Base-by-base conservation (phyloP, 164 flowering plant genomes). In the Kingdonia uniflora region DNA sequence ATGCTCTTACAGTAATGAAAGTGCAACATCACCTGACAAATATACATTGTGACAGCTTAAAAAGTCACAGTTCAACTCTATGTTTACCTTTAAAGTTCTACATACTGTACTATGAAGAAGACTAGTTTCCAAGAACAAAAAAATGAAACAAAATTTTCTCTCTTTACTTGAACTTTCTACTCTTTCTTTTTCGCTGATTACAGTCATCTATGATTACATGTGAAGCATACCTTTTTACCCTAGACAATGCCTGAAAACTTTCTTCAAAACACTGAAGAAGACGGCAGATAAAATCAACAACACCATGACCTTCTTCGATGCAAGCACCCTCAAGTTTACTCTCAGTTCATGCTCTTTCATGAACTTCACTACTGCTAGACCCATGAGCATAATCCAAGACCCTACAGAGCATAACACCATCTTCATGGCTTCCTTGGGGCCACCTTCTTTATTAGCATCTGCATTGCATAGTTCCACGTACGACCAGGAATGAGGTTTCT, bases 311-410 rank as follows among this genome's bases (percentile, higher is more conserved):
- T 75, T 83, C 70, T 89, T 88, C 0, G 95, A 85, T 22, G 92
- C 95, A 11, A 89, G 58, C 23, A 74, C 43, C 72, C 97, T 72
- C 24, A 89, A 77, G 60, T 89, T 89, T 38, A 85, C 76, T 62
- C 81, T 77, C 57, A 79, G 2, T 33, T 82, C 85, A 55, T 76
- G 77, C 33, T 57, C 65, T 54, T 76, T 75, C 87, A 82, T 73
- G 39, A 74, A 58, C 55, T 54, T 64, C 52, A 68, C 49, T 1
- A 60, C 46, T 1, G 61, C 57, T 10, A 55, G 22, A 19, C 75
- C 63, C 58, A 77, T 25, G 56, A 66, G 49, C 6, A 71, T 39
- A 52, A 79, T 12, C 76, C 77, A 80, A 14, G 82, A 74, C 23
- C 68, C 45, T 19, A 81, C 24, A 6, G 72, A 72, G 26, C 48